Base-by-base conservation (phyloP, 805 yeast genomes). In the Wickerhamiella brachini region DNA sequence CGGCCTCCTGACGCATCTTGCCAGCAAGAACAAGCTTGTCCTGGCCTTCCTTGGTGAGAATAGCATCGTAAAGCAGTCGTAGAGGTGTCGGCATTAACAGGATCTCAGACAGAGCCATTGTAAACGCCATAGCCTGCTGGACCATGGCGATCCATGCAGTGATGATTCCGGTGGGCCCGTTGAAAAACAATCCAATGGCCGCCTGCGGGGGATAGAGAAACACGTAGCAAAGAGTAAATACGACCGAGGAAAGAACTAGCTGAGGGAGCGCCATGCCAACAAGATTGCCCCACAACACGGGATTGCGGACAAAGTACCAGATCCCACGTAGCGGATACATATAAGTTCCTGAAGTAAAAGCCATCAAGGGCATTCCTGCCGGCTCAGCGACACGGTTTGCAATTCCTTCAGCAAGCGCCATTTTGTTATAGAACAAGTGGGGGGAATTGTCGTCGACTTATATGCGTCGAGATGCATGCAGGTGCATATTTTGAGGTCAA, bases 121-220 rank as follows among this genome's bases (percentile, higher is more conserved):
- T 68, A 2, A 75, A 60, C 22, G 68, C 64, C 7, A 71, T 66
- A 10, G 75, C 61, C 51, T 71, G 70, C 54, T 72, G 77, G 20
- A 74, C 55, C 26, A 74, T 65, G 2, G 74, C 63, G 13, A 71
- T 56, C 69, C 74, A 68, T 0, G 79, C 73, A 17, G 73, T 65
- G 13, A 76, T 44, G 2, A 75, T 34, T 0, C 80, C 81, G 12
- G 73, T 59, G 0, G 83, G 82, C 2, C 81, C 81, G 23, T 72
- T 64, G 47, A 75, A 60, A 22, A 75, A 49, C 26, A 71, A 56
- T 8, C 72, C 69, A 5, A 74, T 46, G 8, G 70, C 60, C 1
- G 76, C 73, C 48, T 72, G 69, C 1, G 71, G 56, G 0, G 81
- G 81, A 54, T 69, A 75, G n/a, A 74, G 56, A 15, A 68, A 56